Conservation (phyloP, 176 grass and related monocot genomes). For the Dactylis glomerata region DNA sequence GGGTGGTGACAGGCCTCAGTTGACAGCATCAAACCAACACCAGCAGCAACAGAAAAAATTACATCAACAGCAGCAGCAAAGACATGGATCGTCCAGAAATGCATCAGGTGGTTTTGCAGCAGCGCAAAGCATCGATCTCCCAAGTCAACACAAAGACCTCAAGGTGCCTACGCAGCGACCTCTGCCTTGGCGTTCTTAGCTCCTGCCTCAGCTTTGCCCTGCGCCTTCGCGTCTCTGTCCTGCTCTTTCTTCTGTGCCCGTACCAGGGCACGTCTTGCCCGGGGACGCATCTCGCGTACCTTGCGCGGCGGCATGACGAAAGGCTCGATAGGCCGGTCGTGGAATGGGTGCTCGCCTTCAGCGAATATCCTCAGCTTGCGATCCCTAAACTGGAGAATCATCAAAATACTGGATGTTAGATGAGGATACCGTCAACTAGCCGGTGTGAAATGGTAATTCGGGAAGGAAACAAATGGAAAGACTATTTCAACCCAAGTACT, state of each 20-base stretch:
- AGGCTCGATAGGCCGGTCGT: slow-evolving; percentile 56
- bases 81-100: neutral
- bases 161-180: slow-evolving; percentile 22
- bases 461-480: neutral
- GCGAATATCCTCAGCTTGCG: slow-evolving; percentile 87
- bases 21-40: neutral
- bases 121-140: neutral
- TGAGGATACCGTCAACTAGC: neutral
- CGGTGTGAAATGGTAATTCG: neutral
- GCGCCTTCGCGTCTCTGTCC: slow-evolving; percentile 11
- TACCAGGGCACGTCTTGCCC: slow-evolving; percentile 68
- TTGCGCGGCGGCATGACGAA: slow-evolving; percentile 80
- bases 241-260: slow-evolving; percentile 93
- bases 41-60: neutral
- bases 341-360: slow-evolving; percentile 69
- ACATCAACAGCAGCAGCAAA: neutral
- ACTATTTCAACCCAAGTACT: neutral
- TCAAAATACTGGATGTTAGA: neutral
- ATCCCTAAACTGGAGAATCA: slow-evolving; percentile 69
- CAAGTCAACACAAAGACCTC: neutral
- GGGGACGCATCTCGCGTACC: slow-evolving; percentile 79
- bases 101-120: neutral
- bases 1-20: neutral
- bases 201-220: slow-evolving; percentile 48
- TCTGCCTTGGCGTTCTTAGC: slow-evolving; percentile 38